Evolutionary conservation across 306 rosid species (phyloP), one percentile per base, ranked within the genome.

Genomic region (Fagus sylvatica): DNA sequence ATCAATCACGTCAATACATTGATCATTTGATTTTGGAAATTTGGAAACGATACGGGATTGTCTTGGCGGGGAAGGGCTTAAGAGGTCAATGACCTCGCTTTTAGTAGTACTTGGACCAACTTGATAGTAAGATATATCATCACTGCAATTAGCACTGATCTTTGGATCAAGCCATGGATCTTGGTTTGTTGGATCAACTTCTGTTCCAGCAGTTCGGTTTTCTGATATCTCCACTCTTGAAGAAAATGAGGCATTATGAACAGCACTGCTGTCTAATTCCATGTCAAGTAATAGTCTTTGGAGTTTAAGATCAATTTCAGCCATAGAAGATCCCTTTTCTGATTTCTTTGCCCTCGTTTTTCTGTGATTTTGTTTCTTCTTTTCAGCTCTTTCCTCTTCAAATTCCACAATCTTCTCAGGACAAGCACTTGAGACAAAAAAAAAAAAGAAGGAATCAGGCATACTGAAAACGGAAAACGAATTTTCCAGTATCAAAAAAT

Each of bases 341-440:
- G 82, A 76, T 83, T 85, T 90, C 90, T 89, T 89, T 69, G 86
- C 73, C 81, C 82, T 82, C 40, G 87, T 78, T 80, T 80, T 90
- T 59, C 17, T 83, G 59, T 22, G 36, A 37, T 85, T 92, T 78
- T 81, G 92, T 74, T 88, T 86, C 86, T 81, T 92, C 64, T 40
- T 69, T 74, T 79, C 81, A 68, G 76, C 89, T 71, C 46, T 87
- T 77, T 72, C 82, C 85, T 87, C 89, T 64, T 86, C 83, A 34
- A 84, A 90, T 83, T 87, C 96, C 49, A 73, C 65, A 78, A 90
- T 90, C 87, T 87, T 90, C 90, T 93, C 93, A 3, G 90, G 91
- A 79, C 96, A 93, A 43, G 97, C 97, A 79, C 97, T 93, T 87
- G 32, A 54, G 78, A 82, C 72, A 65, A 74, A 72, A 15, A 61